These are phyloP conservation scores for Phytophthora syringae DNA, from an alignment of 352 stramenopile species.

Conservation along the genomic window DNA sequence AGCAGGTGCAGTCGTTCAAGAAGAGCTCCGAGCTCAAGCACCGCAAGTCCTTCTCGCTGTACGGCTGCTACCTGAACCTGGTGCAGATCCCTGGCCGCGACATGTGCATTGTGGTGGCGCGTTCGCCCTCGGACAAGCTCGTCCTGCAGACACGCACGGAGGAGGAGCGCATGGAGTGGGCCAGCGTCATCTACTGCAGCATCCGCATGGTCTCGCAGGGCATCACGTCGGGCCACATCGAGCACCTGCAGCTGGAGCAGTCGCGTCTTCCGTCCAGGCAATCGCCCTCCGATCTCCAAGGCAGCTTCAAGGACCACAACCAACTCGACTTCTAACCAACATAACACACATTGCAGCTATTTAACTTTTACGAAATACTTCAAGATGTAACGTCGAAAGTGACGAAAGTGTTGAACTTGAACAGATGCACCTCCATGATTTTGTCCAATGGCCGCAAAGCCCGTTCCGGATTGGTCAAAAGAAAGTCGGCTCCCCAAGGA, in stretches of 20 bases:
- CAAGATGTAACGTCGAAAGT: too few relatives aligned
- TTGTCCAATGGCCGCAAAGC: not conserved
- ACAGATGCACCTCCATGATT: slow-evolving; percentile 8
- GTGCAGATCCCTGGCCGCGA: slow-evolving; percentile 74
- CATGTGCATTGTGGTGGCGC: slow-evolving; percentile 84
- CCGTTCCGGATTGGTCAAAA: slow-evolving; percentile 30
- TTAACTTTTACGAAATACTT: not conserved
- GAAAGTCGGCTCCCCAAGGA: slow-evolving; percentile 6
- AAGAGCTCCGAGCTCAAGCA: slow-evolving; percentile 67
- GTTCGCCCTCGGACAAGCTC: slow-evolving; percentile 86
- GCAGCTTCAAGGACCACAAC: slow-evolving; percentile 38
- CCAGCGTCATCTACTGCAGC: slow-evolving; percentile 87
- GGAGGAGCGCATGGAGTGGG: slow-evolving; percentile 88
- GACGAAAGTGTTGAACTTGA: too few relatives aligned
- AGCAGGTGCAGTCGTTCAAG: slow-evolving; percentile 56
- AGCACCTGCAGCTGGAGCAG: slow-evolving; percentile 76
- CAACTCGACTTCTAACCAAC: slow-evolving; percentile 34
- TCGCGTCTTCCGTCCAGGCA: slow-evolving; percentile 29
- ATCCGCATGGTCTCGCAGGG: slow-evolving; percentile 89
- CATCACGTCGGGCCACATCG: slow-evolving; percentile 83
- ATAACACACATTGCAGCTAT: not conserved
- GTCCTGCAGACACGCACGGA: slow-evolving; percentile 73
- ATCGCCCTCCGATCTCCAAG: slow-evolving; percentile 30
- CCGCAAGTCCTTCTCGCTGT: slow-evolving; percentile 85
- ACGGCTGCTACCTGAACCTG: slow-evolving; percentile 87